These are phyloP conservation scores for Ramularia collo-cygni DNA, from an alignment of 2,329 filamentous ascomycete genomes.

Conservation along the genomic window DNA sequence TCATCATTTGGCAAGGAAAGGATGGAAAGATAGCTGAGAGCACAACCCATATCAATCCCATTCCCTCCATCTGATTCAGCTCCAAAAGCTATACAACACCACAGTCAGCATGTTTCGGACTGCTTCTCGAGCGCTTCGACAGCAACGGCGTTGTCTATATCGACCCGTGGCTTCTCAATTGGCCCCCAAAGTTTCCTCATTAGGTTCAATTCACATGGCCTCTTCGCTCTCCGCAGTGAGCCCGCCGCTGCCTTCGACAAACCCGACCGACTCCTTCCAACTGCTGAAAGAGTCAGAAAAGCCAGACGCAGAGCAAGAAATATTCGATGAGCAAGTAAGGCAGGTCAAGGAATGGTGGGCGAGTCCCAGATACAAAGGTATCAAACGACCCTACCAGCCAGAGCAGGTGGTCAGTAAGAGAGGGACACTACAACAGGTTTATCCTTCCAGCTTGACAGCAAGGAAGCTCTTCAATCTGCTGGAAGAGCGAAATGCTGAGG, in stretches of 20 bases:
- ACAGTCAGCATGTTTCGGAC: slow-evolving; percentile 23
- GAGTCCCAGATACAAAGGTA: slow-evolving; percentile 74
- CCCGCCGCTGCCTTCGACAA: slow-evolving; percentile 54
- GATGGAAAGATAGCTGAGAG: slow-evolving; percentile 11
- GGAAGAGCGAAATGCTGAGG: slow-evolving; percentile 66
- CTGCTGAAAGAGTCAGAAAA: slow-evolving; percentile 73
- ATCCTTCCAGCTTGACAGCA: slow-evolving; percentile 91
- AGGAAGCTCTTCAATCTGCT: slow-evolving; percentile 89
- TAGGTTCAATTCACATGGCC: slow-evolving; percentile 39
- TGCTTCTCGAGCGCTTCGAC: slow-evolving; percentile 24
- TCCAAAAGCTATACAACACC: slow-evolving; percentile 8
- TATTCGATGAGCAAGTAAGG: slow-evolving; percentile 76
- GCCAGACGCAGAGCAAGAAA: slow-evolving; percentile 68
- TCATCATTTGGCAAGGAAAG: too few relatives aligned
- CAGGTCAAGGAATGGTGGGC: slow-evolving; percentile 90
- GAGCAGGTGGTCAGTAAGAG: slow-evolving; percentile 91
- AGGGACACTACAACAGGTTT: slow-evolving; percentile 76
- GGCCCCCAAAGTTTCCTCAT: slow-evolving; percentile 19
- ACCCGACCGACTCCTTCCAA: slow-evolving; percentile 75
- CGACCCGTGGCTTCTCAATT: slow-evolving; percentile 13
- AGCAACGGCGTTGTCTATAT: slow-evolving; percentile 21
- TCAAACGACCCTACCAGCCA: slow-evolving; percentile 84
- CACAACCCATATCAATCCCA: neutral
- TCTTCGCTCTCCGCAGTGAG: slow-evolving; percentile 46
- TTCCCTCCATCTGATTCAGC: too few relatives aligned